phyloP scores from a whole-genome alignment of 257 asterid genomes.

The Rhazya stricta region DNA sequence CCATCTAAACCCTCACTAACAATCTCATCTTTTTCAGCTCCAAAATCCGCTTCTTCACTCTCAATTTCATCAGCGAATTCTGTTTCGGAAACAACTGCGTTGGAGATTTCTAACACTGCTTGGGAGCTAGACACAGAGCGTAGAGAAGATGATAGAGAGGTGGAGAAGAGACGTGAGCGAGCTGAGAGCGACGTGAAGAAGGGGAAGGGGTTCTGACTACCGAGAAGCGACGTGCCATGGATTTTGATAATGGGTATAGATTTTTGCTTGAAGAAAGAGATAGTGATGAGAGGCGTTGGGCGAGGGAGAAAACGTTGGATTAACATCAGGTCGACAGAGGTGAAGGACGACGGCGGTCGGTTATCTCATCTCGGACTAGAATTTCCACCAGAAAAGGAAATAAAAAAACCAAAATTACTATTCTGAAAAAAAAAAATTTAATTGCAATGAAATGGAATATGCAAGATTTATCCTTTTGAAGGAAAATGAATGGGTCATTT shows the following conservation, averaged over 20 bases:
- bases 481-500: too few relatives aligned
- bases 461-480: too few relatives aligned
- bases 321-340: constrained; percentile 10
- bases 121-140: constrained; percentile 18
- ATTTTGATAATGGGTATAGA: constrained; percentile 11
- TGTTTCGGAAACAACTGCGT: constrained; percentile 21
- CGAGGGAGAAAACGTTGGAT: constrained; percentile 52
- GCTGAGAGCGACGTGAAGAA: constrained; percentile 12
- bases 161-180: constrained; percentile 18
- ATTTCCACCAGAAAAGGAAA: neutral
- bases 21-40: constrained; percentile 14
- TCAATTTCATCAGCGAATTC: constrained; percentile 16
- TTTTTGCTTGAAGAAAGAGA: constrained; percentile 27
- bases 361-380: constrained; percentile 26
- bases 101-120: constrained; percentile 21
- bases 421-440: neutral
- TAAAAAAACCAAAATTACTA: neutral
- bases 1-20: constrained; percentile 22
- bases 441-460: too few relatives aligned
- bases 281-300: constrained; percentile 29
- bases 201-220: constrained; percentile 6
- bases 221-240: constrained; percentile 24
- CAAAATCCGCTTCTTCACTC: constrained; percentile 6
- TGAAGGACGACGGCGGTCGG: constrained; percentile 34
- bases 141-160: constrained; percentile 4